phyloP scores from a whole-genome alignment of 805 yeast genomes.

The Komagataella populi region DNA sequence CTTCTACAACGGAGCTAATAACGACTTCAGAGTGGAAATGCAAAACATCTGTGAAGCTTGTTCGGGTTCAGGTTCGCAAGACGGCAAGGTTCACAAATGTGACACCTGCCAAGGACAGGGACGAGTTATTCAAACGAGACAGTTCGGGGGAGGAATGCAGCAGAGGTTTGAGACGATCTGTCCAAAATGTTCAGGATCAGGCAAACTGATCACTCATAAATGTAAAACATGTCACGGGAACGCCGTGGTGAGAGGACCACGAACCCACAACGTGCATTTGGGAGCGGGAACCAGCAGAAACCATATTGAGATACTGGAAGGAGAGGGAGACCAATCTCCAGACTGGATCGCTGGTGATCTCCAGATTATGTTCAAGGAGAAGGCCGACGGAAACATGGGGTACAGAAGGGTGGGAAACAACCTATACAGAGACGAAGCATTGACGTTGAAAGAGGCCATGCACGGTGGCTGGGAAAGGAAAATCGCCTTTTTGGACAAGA shows the following conservation, averaged over 20 bases:
- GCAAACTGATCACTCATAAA: slow-evolving; percentile 45
- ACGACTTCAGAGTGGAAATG: slow-evolving; percentile 51
- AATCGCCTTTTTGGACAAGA: slow-evolving; percentile 53
- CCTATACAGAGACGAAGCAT: slow-evolving; percentile 69
- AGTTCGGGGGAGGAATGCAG: slow-evolving; percentile 82
- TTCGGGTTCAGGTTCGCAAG: slow-evolving; percentile 76
- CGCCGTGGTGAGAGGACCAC: slow-evolving; percentile 41
- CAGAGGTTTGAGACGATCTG: slow-evolving; percentile 76
- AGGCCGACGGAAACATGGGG: slow-evolving; percentile 49
- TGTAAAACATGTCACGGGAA: slow-evolving; percentile 65
- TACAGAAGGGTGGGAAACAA: slow-evolving; percentile 68
- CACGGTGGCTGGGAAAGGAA: slow-evolving; percentile 71
- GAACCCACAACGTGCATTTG: slow-evolving; percentile 48
- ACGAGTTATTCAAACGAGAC: slow-evolving; percentile 44
- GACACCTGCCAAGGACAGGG: slow-evolving; percentile 67
- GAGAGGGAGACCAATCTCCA: slow-evolving; percentile 79
- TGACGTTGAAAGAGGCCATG: slow-evolving; percentile 59
- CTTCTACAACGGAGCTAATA: slow-evolving; percentile 53
- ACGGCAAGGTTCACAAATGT: slow-evolving; percentile 59
- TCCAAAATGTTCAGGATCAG: slow-evolving; percentile 70
- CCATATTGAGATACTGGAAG: slow-evolving; percentile 42
- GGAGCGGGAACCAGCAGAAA: slow-evolving; percentile 61
- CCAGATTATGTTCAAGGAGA: slow-evolving; percentile 46
- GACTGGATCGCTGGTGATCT: slow-evolving; percentile 77
- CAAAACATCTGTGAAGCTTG: slow-evolving; percentile 69